Base-by-base conservation (phyloP, 768 basidiomycete genomes). In the Crepidotus variabilis region DNA sequence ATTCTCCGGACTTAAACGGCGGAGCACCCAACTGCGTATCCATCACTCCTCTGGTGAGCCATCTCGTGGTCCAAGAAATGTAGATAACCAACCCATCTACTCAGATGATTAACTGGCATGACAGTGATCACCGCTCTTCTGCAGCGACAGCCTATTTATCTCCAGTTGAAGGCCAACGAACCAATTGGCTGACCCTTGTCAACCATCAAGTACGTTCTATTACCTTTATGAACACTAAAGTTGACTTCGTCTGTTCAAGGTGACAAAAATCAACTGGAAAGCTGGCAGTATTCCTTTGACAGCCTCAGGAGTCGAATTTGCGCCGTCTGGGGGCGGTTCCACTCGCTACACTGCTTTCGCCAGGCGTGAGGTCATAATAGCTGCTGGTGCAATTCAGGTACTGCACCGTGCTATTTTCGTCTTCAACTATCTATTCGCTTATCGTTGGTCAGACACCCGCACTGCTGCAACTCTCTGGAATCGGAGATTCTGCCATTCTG, bases 21-120 rank as follows among this genome's bases (percentile, higher is more conserved):
- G 82, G 83, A 0, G 74, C 72, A 13, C 77, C 81, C 6, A 82
- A 83, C 58, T 78, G 78, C 55, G 83, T 85, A 2, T 78, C 81
- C 0, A 77, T 81, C 58, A 81, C 80, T 8, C 83, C 83, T 3
- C 63, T 79, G 18, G 81, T 80, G 54, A 51, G 74, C 63, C 8
- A 5, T 13, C 23, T 23, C 28, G 13, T 16, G 8, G 21, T 22
- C 11, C 6, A 16, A 34, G 18, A 51, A 52, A 51, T n/a, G n/a
- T 21, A 24, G 9, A 28, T 8, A 28, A 28, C 28, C 8, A 28
- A 28, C 28, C 3, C 28, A 28, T 28, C 28, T 8, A 8, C 28
- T 20, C 56, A 80, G 76, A 73, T 65, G 7, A 73, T 83, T n/a
- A 74, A 78, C 62, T 78, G 75, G 74, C 75, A 76, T 58, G 74